Base-by-base conservation (phyloP, 305 asterid species). In the Lippia alba region DNA sequence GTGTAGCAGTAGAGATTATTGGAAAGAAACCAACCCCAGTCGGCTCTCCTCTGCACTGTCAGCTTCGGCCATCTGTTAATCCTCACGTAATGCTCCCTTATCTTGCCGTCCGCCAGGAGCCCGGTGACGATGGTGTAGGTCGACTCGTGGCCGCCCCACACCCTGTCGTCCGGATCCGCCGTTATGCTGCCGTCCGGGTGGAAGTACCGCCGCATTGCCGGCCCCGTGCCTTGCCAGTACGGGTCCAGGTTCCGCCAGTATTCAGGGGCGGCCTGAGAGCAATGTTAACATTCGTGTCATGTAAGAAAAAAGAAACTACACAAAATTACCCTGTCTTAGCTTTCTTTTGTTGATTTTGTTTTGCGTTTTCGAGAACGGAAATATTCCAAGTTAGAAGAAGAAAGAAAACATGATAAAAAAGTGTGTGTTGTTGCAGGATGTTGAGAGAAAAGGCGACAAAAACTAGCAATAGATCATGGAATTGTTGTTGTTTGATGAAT, bases 101-200 rank as follows among this genome's bases (percentile, higher is more conserved):
- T 86, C 74, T 78, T 78, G 33, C 92, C 94, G 50, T 80, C 82
- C 7, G 78, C 77, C 14, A 87, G 69, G 44, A 86, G 45, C 32
- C 97, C 87, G 0, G 97, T 92, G 17, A 92, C 94, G 12, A 83
- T 70, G 45, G 87, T 81, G 82, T 80, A 90, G 19, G 91, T 84
- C 3, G 91, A 82, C 70, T 92, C 98, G 18, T 92, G 98, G 15
- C 98, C 98, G 4, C 97, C 98, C 98, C 96, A 92, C 14, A 87
- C 89, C 61, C 44, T 48, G 83, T 92, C 98, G 44, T 65, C 82
- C 4, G 82, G 73, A 69, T 83, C 98, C 0, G 93, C 96, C 2
- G 85, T 82, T 67, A 88, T 80, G 85, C 89, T 92, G 61, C 97
- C 98, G 60, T 92, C 98, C 0, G 78, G 84, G 74, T 84, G 96